A percentile compares a stretch with the other conserved stretches of the same genome.
phyloP scores from a whole-genome alignment of 2,329 filamentous ascomycete genomes.

The Madurella fahalii region DNA sequence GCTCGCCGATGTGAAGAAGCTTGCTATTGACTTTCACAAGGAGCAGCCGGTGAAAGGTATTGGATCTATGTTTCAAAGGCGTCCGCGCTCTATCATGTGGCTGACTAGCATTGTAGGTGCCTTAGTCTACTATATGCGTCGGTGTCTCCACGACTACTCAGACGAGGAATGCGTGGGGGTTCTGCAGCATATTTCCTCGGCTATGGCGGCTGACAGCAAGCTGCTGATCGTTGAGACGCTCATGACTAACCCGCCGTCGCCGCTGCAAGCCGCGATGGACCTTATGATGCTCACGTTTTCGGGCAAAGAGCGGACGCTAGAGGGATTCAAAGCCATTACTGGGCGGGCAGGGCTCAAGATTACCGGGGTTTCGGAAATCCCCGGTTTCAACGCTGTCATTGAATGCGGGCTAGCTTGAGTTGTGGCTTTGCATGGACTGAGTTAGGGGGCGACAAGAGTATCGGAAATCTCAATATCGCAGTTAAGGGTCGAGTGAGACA shows the following conservation, averaged over 20 bases:
- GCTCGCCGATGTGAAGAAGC: conserved; percentile 20
- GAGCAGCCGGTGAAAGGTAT: conserved; percentile 32
- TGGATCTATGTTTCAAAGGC: too few species aligned
- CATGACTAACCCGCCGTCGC: conserved; percentile 17
- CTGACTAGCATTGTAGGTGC: conserved; percentile 28
- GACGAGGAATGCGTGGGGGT: conserved; percentile 32
- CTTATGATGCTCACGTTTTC: conserved; percentile 24
- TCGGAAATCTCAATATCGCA: too few species aligned
- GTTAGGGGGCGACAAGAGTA: background rate
- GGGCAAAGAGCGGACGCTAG: conserved; percentile 27
- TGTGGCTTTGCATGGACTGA: background rate
- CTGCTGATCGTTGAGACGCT: conserved; percentile 27
- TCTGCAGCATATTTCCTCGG: conserved; percentile 28
- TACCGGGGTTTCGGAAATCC: conserved; percentile 12
- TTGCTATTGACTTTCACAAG: conserved; percentile 31
- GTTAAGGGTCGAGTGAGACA: too few species aligned
- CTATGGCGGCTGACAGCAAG: conserved; percentile 30
- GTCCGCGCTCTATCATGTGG: too few species aligned
- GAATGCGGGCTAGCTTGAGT: background rate
- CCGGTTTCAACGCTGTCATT: conserved; percentile 3
- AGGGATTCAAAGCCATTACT: conserved; percentile 15
- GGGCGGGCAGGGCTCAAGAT: conserved; percentile 19
- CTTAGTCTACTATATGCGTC: conserved; percentile 34
- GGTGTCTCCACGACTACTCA: conserved; percentile 37
- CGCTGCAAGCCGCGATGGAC: conserved; percentile 18